Base-by-base conservation (phyloP, 805 yeast species). In the Candida glaebosa region DNA sequence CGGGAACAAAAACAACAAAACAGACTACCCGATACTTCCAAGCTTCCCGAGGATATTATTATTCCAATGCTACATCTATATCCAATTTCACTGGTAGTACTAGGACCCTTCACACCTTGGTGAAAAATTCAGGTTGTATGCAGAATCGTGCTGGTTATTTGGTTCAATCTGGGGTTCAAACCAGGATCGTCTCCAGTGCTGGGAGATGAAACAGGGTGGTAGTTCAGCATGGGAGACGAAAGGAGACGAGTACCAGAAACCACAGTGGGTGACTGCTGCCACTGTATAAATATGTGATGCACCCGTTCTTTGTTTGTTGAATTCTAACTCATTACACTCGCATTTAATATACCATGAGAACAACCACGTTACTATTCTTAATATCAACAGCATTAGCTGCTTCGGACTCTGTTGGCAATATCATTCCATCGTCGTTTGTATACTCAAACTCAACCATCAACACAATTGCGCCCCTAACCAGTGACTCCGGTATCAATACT, bases 401-500 rank as follows among this genome's bases (percentile, higher is more conserved):
- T 12, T n/a, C 46, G 6, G 22, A 37, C 16, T 34, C 48, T 9
- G 25, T 36, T 18, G 47, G 51, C 24, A 36, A 37, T 25, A 15
- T 42, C 18, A 57, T 47, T 14, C 60, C 62, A 31, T 46, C 52
- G 14, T 46, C 56, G 2, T 57, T 57, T 45, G 40, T 40, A 12
- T 54, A 48, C 41, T 32, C 51, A 22, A 56, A 57, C 38, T 34
- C 41, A 18, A 46, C 53, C 24, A 24, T 38, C n/a, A 38, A 52
- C 9, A 19, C 41, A 20, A 40, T 17, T 19, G 32, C 39, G 10
- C 36, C 46, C n/a, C 44, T 46, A 18, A 42, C 43, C 12, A 36
- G 34, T 30, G 26, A 7, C 10, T 22, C 26, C 26, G 26, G 26
- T 10, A 7, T 10, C 10, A 10, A 6, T 10, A 22, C 26, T 22